These are phyloP conservation scores for Phytopythium boreale DNA, from an alignment of 352 stramenopile species.

Conservation along the genomic window DNA sequence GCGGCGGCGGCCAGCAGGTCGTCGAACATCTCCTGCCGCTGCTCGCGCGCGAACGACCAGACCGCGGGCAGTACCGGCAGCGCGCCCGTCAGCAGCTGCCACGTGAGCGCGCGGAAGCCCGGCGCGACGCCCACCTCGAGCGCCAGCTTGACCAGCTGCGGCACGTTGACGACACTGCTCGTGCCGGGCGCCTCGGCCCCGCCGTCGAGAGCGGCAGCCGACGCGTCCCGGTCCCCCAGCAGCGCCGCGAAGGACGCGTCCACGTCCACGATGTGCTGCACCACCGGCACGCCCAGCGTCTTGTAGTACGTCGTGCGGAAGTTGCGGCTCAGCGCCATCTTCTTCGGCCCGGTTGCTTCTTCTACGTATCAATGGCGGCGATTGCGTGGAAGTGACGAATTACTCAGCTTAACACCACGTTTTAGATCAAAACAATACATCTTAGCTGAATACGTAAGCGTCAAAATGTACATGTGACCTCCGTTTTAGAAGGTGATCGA, in stretches of 20 bases:
- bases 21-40: slow-evolving; percentile 61
- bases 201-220: background rate
- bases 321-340: slow-evolving; percentile 69
- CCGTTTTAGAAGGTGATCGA: background rate
- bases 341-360: background rate
- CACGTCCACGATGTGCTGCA: slow-evolving; percentile 80
- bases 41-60: slow-evolving; percentile 56
- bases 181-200: no score
- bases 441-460: no score
- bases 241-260: slow-evolving; percentile 73
- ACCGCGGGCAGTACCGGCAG: slow-evolving; percentile 51
- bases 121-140: slow-evolving; percentile 68
- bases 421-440: no score
- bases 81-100: slow-evolving; percentile 56
- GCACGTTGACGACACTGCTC: slow-evolving; percentile 46
- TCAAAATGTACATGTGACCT: background rate
- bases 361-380: background rate
- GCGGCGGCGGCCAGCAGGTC: slow-evolving; percentile 51
- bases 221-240: slow-evolving; percentile 18
- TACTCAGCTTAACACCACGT: no score
- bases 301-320: slow-evolving; percentile 89
- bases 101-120: slow-evolving; percentile 46
- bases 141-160: slow-evolving; percentile 69
- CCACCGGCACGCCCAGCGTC: slow-evolving; percentile 79
- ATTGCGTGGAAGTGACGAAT: background rate